phyloP scores from a whole-genome alignment of 192 early-diverging fungal genomes.

The Dimargaris cristalligena region DNA sequence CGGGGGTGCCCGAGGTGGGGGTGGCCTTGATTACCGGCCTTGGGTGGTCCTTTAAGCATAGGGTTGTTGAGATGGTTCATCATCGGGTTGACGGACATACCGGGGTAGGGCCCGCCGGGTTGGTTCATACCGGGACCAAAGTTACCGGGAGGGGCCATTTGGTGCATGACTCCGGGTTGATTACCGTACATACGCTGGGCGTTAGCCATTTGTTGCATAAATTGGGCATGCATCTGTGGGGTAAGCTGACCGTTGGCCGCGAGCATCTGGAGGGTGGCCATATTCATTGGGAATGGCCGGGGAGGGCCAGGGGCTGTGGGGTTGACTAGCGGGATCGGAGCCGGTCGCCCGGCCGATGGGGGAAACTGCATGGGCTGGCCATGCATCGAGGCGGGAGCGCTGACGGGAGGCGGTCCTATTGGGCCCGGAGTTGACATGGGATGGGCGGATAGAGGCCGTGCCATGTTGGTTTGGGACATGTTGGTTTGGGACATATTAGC shows the following conservation, averaged over 20 bases:
- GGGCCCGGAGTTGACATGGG: background rate
- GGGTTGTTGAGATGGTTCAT: background rate
- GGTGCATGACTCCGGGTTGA: background rate
- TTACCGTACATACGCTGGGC: background rate
- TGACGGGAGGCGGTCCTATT: background rate
- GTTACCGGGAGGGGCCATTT: no score
- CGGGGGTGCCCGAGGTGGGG: no score
- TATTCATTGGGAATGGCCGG: background rate
- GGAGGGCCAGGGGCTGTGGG: background rate
- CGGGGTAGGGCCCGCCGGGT: background rate
- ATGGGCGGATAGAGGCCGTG: background rate
- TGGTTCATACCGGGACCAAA: background rate
- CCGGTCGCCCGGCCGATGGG: background rate
- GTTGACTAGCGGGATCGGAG: background rate
- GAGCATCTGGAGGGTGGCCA: conserved; percentile 4
- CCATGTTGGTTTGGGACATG: background rate
- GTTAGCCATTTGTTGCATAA: background rate
- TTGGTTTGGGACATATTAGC: background rate
- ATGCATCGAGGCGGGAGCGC: background rate
- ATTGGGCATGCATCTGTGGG: background rate
- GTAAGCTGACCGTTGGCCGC: background rate
- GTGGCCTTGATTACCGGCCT: no score
- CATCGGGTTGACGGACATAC: background rate
- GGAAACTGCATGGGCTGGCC: background rate
- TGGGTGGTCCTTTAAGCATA: no score